Percentiles rank a stretch among this genome's conserved stretches.
phyloP scores from a whole-genome alignment of 257 asterid genomes.

The Solanum ossicruentum region DNA sequence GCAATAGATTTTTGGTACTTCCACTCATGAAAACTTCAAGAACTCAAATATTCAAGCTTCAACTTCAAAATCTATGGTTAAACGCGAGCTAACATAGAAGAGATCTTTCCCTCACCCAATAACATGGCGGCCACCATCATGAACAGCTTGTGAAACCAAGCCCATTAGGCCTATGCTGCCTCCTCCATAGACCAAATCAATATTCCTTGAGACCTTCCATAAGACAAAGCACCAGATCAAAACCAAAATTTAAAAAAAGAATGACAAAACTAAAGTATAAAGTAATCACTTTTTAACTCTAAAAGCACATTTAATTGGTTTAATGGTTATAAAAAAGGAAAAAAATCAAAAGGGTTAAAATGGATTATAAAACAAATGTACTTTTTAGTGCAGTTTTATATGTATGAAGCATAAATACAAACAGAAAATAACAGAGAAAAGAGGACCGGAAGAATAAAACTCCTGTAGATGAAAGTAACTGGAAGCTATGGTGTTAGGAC shows the following conservation, averaged over 20 bases:
- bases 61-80: background rate
- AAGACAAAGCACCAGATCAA: background rate
- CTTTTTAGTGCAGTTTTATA: background rate
- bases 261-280: background rate
- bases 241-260: background rate
- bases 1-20: too few species aligned
- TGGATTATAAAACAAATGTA: background rate
- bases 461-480: slow-evolving; percentile 41
- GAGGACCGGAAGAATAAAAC: slow-evolving; percentile 4
- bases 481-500: background rate
- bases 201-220: slow-evolving; percentile 62
- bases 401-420: background rate
- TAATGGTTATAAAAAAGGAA: background rate
- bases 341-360: background rate
- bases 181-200: slow-evolving; percentile 97
- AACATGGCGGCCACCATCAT: slow-evolving; percentile 90
- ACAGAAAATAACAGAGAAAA: background rate
- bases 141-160: slow-evolving; percentile 89
- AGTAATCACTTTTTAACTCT: background rate
- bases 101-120: slow-evolving; percentile 42
- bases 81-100: background rate
- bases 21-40: too few species aligned
- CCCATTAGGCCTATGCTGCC: slow-evolving; percentile 99
- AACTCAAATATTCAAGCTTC: too few species aligned
- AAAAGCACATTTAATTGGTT: background rate